Evolutionary conservation across 177 flowering plant genomes (phyloP).

Genomic region (Tripterygium wilfordii): DNA sequence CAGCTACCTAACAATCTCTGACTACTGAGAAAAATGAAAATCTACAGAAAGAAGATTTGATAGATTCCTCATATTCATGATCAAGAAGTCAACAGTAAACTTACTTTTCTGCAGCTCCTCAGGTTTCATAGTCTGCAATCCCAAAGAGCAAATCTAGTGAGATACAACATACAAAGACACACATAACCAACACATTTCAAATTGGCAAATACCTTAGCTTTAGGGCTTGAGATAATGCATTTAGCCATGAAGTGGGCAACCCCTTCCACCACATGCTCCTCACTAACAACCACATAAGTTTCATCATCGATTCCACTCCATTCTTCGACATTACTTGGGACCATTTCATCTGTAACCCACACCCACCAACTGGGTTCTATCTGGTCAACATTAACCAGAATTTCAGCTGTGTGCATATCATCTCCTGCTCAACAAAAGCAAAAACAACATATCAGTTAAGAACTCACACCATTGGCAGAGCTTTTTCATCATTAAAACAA

Average conservation of each 20-base stretch:
- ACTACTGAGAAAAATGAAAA: not conserved
- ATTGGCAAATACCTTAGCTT: slow-evolving; percentile 47
- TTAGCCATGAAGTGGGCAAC: slow-evolving; percentile 90
- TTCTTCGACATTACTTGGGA: slow-evolving; percentile 59
- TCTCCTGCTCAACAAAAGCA: slow-evolving; percentile 38
- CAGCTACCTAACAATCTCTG: not conserved
- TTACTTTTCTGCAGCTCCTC: slow-evolving; percentile 76
- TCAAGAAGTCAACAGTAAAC: slow-evolving; percentile 10
- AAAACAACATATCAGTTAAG: slow-evolving; percentile 5
- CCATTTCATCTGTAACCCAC: slow-evolving; percentile 84
- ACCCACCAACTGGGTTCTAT: slow-evolving; percentile 95
- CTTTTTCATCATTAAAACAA: too few relatives aligned
- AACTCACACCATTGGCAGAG: not conserved
- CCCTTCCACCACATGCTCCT: slow-evolving; percentile 91
- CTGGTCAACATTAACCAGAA: slow-evolving; percentile 50
- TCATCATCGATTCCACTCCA: slow-evolving; percentile 85
- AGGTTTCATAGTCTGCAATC: slow-evolving; percentile 71
- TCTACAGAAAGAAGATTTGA: not conserved
- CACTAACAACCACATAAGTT: slow-evolving; percentile 61
- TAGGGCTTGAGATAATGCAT: slow-evolving; percentile 82
- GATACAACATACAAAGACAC: slow-evolving; percentile 1
- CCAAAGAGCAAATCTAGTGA: slow-evolving; percentile 15
- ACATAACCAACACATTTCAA: not conserved
- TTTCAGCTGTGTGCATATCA: slow-evolving; percentile 61
- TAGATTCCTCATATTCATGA: not conserved